Evolutionary conservation across 1,139 yeast species (phyloP).

Genomic region (Nakaseomyces glabratus): DNA sequence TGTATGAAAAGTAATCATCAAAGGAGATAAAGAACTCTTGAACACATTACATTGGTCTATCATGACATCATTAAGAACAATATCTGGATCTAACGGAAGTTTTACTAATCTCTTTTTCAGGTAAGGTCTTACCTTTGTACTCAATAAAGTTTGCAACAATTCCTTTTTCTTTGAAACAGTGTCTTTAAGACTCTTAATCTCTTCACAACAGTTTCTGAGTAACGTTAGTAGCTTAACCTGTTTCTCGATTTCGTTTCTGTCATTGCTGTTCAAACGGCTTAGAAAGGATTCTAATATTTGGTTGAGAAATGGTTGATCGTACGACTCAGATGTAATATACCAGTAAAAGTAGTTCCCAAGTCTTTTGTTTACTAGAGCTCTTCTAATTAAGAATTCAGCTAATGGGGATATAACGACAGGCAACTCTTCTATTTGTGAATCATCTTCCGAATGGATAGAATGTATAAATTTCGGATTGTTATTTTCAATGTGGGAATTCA

Average conservation of each 20-base stretch:
- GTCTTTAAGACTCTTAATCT: constrained; percentile 42
- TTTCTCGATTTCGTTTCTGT: constrained; percentile 29
- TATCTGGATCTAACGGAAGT: constrained; percentile 34
- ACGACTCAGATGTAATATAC: constrained; percentile 83
- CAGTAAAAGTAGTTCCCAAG: constrained; percentile 83
- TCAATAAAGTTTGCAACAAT: constrained; percentile 32
- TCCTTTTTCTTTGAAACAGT: constrained; percentile 51
- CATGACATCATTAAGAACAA: constrained; percentile 59
- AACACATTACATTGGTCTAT: constrained; percentile 80
- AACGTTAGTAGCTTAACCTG: constrained; percentile 40
- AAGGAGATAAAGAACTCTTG: constrained; percentile 82
- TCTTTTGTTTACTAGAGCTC: constrained; percentile 56
- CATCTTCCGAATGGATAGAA: constrained; percentile 13
- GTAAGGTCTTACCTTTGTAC: constrained; percentile 28
- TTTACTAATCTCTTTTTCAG: constrained; percentile 23
- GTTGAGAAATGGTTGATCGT: constrained; percentile 45
- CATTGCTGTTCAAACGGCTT: constrained; percentile 24
- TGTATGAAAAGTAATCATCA: constrained; percentile 71
- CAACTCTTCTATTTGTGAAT: constrained; percentile 14
- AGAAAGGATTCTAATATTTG: constrained; percentile 33
- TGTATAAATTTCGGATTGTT: constrained; percentile 9
- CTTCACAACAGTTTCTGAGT: constrained; percentile 37
- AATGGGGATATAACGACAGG: constrained; percentile 47
- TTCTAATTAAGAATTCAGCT: constrained; percentile 67
- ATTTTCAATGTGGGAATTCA: constrained; percentile 4